Evolutionary conservation across 495 filamentous ascomycete species (phyloP).

Genomic region (Xylaria scruposa): DNA sequence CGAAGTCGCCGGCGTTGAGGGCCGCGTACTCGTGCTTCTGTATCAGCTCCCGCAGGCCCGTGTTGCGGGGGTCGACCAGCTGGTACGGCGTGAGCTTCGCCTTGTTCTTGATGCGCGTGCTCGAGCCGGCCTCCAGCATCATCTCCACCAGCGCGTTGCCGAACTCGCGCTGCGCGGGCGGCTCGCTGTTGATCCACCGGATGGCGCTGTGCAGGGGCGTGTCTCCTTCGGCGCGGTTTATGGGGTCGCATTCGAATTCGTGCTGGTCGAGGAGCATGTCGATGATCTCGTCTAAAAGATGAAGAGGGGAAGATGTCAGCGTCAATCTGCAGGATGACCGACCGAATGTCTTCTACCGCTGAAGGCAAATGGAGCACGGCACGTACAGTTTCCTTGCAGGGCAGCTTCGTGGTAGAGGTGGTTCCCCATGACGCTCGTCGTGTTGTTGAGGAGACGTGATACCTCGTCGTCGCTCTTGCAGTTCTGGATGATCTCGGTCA

Average conservation of each 20-base stretch:
- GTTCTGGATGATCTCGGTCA: constrained; percentile 64
- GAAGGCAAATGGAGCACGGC: no score
- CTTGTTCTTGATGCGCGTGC: constrained; percentile 64
- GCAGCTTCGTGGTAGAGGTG: constrained; percentile 90
- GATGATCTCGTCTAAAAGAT: constrained; percentile 80
- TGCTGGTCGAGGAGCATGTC: constrained; percentile 93
- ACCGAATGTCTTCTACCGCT: no score
- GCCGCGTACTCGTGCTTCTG: constrained; percentile 77
- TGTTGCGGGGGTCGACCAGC: constrained; percentile 76
- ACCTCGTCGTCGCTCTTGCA: constrained; percentile 54
- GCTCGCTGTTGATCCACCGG: constrained; percentile 75
- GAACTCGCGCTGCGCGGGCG: constrained; percentile 62
- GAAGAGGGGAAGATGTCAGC: background rate
- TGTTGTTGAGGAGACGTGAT: constrained; percentile 79
- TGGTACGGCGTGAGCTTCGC: constrained; percentile 71
- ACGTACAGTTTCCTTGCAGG: constrained; percentile 81
- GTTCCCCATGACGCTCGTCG: constrained; percentile 84
- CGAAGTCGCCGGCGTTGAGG: constrained; percentile 58
- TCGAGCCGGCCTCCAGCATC: constrained; percentile 85
- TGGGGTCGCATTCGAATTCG: constrained; percentile 90
- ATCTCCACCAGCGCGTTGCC: constrained; percentile 79
- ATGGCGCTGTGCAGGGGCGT: constrained; percentile 91
- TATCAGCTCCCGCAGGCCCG: constrained; percentile 68
- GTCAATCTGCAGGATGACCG: background rate
- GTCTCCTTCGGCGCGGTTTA: constrained; percentile 80